Evolutionary conservation across 768 basidiomycete species (phyloP), one percentile per base, ranked within the genome.

Genomic region (Leccinum broughii): DNA sequence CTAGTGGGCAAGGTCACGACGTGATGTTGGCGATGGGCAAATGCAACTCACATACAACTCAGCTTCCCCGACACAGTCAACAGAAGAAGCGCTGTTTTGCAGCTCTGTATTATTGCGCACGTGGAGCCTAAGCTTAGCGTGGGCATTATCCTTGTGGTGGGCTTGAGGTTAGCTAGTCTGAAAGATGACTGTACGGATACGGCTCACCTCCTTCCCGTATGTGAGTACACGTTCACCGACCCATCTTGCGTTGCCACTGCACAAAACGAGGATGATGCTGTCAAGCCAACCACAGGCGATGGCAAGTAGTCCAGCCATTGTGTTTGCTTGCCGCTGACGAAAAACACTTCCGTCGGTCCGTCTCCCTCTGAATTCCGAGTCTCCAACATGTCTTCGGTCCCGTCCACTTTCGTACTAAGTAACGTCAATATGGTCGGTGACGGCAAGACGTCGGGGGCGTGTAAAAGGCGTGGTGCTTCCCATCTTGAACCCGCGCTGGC

Each of bases 261-360:
- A 65, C 87, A 88, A 69, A 92, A 93, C 2, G 67, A 68, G 13
- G 72, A 68, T 0, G 92, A 88, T 1, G 86, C 86, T 5, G 86
- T 85, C 52, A 92, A 68, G 1, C 80, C 77, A 15, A 95, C 71
- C n/a, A 85, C 85, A 26, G 89, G 87, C 2, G 83, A 84, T 1
- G 90, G 85, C 8, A 96, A 68, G 74, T 91, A 98, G 73, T 98
- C 95, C 49, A 95, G 74, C 94, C 95, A 98, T 56, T 90, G 85
- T 11, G 86, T 89, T 60, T 88, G 83, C 75, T 86, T 87, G 35
- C 83, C 81, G 67, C 77, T 83, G 56, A 83, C 75, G 60, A 86
- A 86, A 6, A 83, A 75, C 15, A 98, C 80, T 67, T 94, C 93
- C 17, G 83, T 82, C 4, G 81, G 78, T n/a, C 81, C 82, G 54